Base-by-base conservation (phyloP, 1,139 yeast species). In the Lizanozyma gosingica region DNA sequence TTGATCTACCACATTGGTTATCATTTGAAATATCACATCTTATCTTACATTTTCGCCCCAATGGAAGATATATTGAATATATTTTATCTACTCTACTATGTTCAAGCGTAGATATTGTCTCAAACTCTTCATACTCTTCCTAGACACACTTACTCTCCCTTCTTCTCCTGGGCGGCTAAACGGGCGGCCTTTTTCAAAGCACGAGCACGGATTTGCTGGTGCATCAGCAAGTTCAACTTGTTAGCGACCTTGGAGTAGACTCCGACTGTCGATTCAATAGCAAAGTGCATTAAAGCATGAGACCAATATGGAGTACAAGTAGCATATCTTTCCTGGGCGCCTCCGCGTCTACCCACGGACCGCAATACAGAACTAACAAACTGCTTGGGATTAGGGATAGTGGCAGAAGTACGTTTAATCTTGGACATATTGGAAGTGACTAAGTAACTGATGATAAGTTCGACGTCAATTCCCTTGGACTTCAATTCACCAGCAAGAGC, bases 401-500 rank as follows among this genome's bases (percentile, higher is more conserved):
- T 53, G 35, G 71, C 59, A 18, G 95, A 82, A 11, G 94, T 56
- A 52, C 83, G 79, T 61, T 82, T 81, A 55, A 92, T 77, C 71
- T 92, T 94, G 41, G 97, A 90, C 97, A 92, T 88, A 47, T 95
- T 86, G 33, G 95, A 84, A 3, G 97, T 83, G 39, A 92, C 97
- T 55, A 92, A 73, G 62, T 92, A 92, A n/a, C 97, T 86, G 40
- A 90, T 63, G 34, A 86, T 80, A 38, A 87, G 65, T 62, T 90
- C 92, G 43, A 87, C 97, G 54, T 92, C 98, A 47, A 92, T 73
- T 16, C 80, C 76, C 40, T 76, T 63, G 1, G 76, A 62, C 38
- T 71, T 65, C 53, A 92, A 71, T 62, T 92, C 99, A 17, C 90
- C 86, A n/a, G 96, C 83, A 49, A 92, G 71, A 1, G 97, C 90